Percentiles rank a stretch among this genome's conserved stretches.
Conservation (phyloP, 1,139 yeast genomes). For the Magnusiomyces clavatus region DNA sequence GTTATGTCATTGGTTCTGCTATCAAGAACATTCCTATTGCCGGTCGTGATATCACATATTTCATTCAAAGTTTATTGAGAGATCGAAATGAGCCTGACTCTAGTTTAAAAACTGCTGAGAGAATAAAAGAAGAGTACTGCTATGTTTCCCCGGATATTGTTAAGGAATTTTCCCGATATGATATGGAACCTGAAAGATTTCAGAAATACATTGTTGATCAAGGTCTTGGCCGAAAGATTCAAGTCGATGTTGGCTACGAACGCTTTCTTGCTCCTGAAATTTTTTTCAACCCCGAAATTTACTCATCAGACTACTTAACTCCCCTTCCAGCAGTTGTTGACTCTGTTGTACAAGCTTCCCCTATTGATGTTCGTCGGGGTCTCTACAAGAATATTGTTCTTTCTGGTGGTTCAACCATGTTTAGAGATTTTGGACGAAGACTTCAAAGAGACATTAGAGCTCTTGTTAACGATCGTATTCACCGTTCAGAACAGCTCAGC, state of each 20-base stretch:
- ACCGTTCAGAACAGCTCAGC: constrained; percentile 67
- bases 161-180: constrained; percentile 90
- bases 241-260: constrained; percentile 94
- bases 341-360: constrained; percentile 88
- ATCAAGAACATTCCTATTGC: constrained; percentile 97
- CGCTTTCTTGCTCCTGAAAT: constrained; percentile 97
- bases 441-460: constrained; percentile 88
- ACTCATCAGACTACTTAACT: constrained; percentile 87
- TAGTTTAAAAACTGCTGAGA: constrained; percentile 89
- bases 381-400: constrained; percentile 90
- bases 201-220: constrained; percentile 90
- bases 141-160: constrained; percentile 97
- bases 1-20: constrained; percentile 95
- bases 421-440: constrained; percentile 95
- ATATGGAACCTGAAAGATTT: constrained; percentile 88
- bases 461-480: constrained; percentile 83
- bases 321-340: constrained; percentile 95
- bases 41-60: constrained; percentile 92
- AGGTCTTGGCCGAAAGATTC: constrained; percentile 51
- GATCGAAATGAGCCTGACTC: constrained; percentile 97
- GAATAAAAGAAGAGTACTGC: constrained; percentile 92
- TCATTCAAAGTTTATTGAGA: constrained; percentile 86
- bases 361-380: constrained; percentile 96
- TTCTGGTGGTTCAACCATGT: constrained; percentile 98
- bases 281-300: constrained; percentile 96